These are phyloP conservation scores for Colletotrichum sp. DNA, from an alignment of 2,329 filamentous ascomycete species.

Conservation along the genomic window DNA sequence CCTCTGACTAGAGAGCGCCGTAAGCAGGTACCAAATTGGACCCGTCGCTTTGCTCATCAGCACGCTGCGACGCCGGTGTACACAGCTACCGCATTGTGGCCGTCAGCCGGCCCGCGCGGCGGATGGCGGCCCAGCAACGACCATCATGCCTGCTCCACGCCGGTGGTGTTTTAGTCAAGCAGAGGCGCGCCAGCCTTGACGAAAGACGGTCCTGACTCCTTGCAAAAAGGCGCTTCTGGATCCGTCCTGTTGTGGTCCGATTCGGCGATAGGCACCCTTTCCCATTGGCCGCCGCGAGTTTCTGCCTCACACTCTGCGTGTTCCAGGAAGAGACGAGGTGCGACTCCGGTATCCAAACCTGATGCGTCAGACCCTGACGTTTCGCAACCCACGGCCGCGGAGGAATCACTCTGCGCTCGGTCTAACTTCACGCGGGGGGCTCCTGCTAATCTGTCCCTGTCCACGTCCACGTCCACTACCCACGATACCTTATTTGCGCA, in stretches of 20 bases:
- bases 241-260: slow-evolving; percentile 23
- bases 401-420: slow-evolving; percentile 19
- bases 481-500: neutral
- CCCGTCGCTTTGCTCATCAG: neutral
- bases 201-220: slow-evolving; percentile 9
- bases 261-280: slow-evolving; percentile 21
- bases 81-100: slow-evolving; percentile 15
- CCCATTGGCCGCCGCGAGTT: slow-evolving; percentile 18
- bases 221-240: slow-evolving; percentile 19
- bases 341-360: slow-evolving; percentile 23
- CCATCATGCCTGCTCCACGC: slow-evolving; percentile 18
- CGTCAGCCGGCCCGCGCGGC: slow-evolving; percentile 15
- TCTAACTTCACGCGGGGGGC: slow-evolving; percentile 18
- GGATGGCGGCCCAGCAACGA: slow-evolving; percentile 20
- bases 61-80: neutral
- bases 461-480: neutral
- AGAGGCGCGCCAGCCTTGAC: slow-evolving; percentile 17
- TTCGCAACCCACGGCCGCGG: slow-evolving; percentile 17
- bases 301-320: slow-evolving; percentile 23
- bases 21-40: neutral
- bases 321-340: slow-evolving; percentile 23
- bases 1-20: neutral
- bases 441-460: neutral
- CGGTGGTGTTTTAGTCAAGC: slow-evolving; percentile 19
- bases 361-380: slow-evolving; percentile 21